Conservation (phyloP, 202 grass and related monocot species). For the Schoenoplectus triqueter region DNA sequence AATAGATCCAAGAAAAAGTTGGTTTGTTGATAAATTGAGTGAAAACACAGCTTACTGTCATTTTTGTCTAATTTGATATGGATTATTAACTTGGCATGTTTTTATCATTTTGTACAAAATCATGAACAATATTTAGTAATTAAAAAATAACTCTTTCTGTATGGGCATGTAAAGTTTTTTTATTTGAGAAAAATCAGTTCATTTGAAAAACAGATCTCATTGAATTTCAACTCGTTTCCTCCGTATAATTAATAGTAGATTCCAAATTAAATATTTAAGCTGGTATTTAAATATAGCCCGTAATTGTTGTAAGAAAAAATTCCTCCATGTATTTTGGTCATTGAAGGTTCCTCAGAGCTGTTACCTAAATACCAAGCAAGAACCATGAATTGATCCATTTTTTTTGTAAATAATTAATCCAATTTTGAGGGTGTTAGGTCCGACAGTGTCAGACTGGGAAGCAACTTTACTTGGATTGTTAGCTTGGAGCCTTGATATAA, state of each 20-base stretch:
- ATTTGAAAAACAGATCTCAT: not conserved
- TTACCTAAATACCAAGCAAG: too few species aligned
- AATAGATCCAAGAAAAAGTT: not conserved
- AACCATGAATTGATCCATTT: not conserved
- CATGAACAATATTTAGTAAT: too few species aligned
- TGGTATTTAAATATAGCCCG: not conserved
- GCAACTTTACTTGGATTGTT: not conserved
- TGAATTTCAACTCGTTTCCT: not conserved
- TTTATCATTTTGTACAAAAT: not conserved
- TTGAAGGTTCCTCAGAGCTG: not conserved
- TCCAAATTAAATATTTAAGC: not conserved
- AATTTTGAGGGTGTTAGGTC: not conserved
- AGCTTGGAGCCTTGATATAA: not conserved
- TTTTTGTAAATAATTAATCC: not conserved
- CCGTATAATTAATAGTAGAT: not conserved
- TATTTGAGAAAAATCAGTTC: not conserved
- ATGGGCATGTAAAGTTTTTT: not conserved
- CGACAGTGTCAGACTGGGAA: conserved; percentile 14
- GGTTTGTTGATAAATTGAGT: not conserved
- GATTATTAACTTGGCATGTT: too few species aligned
- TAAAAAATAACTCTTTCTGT: too few species aligned
- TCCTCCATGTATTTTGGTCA: not conserved
- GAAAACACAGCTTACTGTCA: not conserved
- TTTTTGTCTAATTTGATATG: not conserved
- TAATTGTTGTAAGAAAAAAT: not conserved